phyloP scores from a whole-genome alignment of 2,329 filamentous ascomycete genomes.

The Nemania serpens region DNA sequence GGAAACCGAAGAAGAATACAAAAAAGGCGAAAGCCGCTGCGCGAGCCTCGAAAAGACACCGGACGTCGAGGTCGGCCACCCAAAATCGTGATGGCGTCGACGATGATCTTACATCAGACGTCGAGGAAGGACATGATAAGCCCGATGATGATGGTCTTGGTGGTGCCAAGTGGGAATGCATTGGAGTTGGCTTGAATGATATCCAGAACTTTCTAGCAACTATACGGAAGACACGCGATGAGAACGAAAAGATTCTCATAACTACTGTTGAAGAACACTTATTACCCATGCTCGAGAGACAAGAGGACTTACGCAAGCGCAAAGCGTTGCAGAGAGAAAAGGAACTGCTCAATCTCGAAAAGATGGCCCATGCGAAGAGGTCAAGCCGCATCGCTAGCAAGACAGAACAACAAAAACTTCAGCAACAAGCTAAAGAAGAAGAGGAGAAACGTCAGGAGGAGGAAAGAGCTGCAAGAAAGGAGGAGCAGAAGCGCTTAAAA shows the following conservation, averaged over 20 bases:
- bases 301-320: conserved; percentile 74
- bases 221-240: conserved; percentile 76
- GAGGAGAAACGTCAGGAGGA: conserved; percentile 69
- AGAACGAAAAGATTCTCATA: conserved; percentile 80
- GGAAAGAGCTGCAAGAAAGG: conserved; percentile 67
- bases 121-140: conserved; percentile 38
- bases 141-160: conserved; percentile 68
- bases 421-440: conserved; percentile 72
- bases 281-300: conserved; percentile 81
- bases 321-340: conserved; percentile 71
- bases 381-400: conserved; percentile 88
- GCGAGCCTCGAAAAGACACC: conserved; percentile 75
- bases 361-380: conserved; percentile 90
- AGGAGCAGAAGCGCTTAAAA: conserved; percentile 63
- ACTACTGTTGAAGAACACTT: conserved; percentile 76
- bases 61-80: conserved; percentile 52
- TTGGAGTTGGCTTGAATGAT: conserved; percentile 81
- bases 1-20: conserved; percentile 66
- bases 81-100: conserved; percentile 47
- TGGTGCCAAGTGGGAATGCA: conserved; percentile 85
- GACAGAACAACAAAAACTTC: conserved; percentile 74
- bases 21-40: conserved; percentile 67
- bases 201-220: conserved; percentile 72
- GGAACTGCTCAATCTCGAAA: conserved; percentile 79
- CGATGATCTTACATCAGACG: conserved; percentile 41